These are phyloP conservation scores for Zasmidium cellare DNA, from an alignment of 2,329 filamentous ascomycete genomes.

Conservation along the genomic window DNA sequence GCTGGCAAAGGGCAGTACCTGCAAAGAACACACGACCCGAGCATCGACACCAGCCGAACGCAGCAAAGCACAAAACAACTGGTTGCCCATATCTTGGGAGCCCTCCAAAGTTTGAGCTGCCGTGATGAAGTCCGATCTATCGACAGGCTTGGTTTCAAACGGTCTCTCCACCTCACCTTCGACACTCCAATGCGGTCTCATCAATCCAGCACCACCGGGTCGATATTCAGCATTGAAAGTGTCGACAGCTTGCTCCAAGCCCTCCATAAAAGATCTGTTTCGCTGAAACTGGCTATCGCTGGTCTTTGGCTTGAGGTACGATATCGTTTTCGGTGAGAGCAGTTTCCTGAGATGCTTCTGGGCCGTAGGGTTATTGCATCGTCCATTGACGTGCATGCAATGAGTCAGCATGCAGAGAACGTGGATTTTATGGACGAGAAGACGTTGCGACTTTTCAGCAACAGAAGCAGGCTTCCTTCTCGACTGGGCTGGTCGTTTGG, in stretches of 20 bases:
- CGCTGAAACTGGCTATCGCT: conserved; percentile 71
- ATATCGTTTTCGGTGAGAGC: conserved; percentile 64
- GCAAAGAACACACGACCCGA: conserved; percentile 85
- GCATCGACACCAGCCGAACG: conserved; percentile 79
- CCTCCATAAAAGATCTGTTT: conserved; percentile 75
- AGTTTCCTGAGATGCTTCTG: conserved; percentile 59
- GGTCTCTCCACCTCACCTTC: conserved; percentile 51
- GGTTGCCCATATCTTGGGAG: conserved; percentile 85
- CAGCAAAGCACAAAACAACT: conserved; percentile 85
- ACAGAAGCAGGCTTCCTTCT: conserved; percentile 56
- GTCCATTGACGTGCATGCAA: conserved; percentile 72
- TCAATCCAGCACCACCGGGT: conserved; percentile 69
- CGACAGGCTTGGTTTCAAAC: conserved; percentile 16
- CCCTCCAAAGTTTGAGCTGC: conserved; percentile 71
- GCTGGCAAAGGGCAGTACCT: conserved; percentile 70
- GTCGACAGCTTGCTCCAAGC: conserved; percentile 67
- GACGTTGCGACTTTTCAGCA: conserved; percentile 60
- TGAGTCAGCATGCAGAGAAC: conserved; percentile 80
- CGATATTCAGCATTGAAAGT: conserved; percentile 70
- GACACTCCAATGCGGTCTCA: conserved; percentile 69
- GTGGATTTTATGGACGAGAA: conserved; percentile 85
- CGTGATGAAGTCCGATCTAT: conserved; percentile 66
- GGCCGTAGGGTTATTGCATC: conserved; percentile 66
- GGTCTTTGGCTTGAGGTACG: conserved; percentile 67
- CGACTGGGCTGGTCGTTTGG: conserved; percentile 36